phyloP scores from a whole-genome alignment of 768 basidiomycete species.

The Auriscalpium vulgare region DNA sequence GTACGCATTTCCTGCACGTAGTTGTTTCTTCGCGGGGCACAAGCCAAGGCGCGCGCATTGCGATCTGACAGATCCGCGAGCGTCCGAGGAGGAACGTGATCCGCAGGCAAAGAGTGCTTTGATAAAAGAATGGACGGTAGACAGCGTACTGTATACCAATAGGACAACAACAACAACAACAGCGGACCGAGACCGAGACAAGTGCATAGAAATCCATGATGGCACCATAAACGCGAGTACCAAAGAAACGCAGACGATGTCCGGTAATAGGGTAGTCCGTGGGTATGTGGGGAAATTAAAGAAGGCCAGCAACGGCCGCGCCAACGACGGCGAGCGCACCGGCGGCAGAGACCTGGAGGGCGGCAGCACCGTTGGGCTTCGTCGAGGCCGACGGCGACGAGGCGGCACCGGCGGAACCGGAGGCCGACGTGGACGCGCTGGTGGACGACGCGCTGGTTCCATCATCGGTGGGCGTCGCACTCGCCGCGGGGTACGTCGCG shows the following conservation, averaged over 20 bases:
- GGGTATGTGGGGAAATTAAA: slow-evolving; percentile 1
- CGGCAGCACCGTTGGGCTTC: slow-evolving; percentile 2
- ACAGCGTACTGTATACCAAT: slow-evolving; percentile 1
- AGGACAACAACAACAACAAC: not conserved
- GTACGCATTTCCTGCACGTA: not conserved
- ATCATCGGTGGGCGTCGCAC: slow-evolving; percentile 24
- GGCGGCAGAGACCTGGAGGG: slow-evolving; percentile 3
- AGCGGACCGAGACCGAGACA: not conserved
- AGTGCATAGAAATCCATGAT: not conserved
- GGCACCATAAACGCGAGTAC: not conserved
- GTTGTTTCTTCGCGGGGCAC: slow-evolving; percentile 11
- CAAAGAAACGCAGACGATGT: not conserved
- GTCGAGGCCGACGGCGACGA: not conserved
- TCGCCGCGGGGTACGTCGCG: slow-evolving; percentile 40
- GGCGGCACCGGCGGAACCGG: not conserved
- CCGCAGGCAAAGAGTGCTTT: slow-evolving; percentile 5
- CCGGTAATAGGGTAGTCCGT: not conserved
- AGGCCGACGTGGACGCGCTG: not conserved
- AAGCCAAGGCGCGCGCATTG: not conserved
- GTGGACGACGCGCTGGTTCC: slow-evolving; percentile 7
- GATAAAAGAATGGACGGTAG: slow-evolving; percentile 13
- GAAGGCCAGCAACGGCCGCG: slow-evolving; percentile 10
- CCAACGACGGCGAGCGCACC: slow-evolving; percentile 11
- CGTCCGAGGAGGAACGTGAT: no score
- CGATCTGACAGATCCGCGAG: no score